These are phyloP conservation scores for Primulina eburnea DNA, from an alignment of 257 asterid species.

Conservation along the genomic window DNA sequence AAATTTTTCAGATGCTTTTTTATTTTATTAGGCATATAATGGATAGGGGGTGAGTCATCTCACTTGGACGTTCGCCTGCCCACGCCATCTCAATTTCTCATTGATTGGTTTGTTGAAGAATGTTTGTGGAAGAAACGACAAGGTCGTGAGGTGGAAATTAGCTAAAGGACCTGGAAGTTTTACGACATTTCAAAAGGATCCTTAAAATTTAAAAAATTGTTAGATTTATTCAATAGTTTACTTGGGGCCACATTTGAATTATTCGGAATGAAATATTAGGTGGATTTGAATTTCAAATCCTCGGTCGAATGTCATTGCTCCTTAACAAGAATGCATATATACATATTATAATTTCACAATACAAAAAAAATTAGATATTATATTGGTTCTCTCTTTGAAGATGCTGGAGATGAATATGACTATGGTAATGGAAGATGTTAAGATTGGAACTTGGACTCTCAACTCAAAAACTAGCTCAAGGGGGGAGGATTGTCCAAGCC, in stretches of 20 bases:
- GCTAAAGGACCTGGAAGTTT: background rate
- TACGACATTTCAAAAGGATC: too few relatives aligned
- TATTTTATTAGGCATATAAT: background rate
- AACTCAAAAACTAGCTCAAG: too few relatives aligned
- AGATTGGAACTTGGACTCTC: too few relatives aligned
- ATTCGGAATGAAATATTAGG: too few relatives aligned
- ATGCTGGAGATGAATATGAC: constrained; percentile 89
- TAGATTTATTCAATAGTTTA: background rate
- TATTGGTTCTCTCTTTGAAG: constrained; percentile 60
- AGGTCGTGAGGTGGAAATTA: background rate
- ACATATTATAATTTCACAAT: too few relatives aligned
- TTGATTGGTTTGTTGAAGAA: background rate
- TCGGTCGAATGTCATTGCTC: too few relatives aligned
- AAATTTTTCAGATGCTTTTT: background rate
- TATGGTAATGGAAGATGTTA: too few relatives aligned
- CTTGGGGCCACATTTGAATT: background rate
- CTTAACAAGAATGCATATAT: too few relatives aligned
- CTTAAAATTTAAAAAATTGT: background rate
- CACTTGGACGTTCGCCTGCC: background rate
- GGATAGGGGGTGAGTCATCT: background rate
- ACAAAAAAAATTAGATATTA: too few relatives aligned
- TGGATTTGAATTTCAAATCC: too few relatives aligned
- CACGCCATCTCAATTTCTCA: background rate
- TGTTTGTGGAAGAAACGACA: too few relatives aligned
- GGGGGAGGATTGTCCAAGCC: too few relatives aligned